A percentile compares a stretch with the other conserved stretches of the same genome.
phyloP scores from a whole-genome alignment of 2,329 filamentous ascomycete genomes.

The Aureobasidium uvarum region DNA sequence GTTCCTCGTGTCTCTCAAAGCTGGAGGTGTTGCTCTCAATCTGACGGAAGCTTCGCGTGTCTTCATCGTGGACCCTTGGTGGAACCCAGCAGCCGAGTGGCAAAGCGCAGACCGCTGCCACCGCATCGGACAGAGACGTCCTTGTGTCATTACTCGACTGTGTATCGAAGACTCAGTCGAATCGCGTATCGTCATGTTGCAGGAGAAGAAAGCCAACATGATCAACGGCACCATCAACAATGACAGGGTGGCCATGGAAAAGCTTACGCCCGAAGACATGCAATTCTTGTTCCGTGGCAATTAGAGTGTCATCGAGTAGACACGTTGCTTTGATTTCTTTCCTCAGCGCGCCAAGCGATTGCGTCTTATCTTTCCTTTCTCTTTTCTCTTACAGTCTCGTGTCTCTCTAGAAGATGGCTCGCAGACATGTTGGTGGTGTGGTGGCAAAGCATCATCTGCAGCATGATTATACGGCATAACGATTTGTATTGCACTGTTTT shows the following conservation, averaged over 20 bases:
- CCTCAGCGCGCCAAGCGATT: not conserved
- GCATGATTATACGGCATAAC: conserved; percentile 18
- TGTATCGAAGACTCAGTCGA: conserved; percentile 98
- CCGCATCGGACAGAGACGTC: conserved; percentile 90
- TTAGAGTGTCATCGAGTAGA: not conserved
- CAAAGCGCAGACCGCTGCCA: conserved; percentile 85
- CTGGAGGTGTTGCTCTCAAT: conserved; percentile 92
- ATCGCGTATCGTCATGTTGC: conserved; percentile 88
- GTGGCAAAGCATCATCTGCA: not conserved
- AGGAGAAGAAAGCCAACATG: conserved; percentile 99
- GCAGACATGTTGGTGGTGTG: not conserved
- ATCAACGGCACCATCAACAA: conserved; percentile 96
- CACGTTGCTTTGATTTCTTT: not conserved
- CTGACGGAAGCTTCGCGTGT: conserved; percentile 91
- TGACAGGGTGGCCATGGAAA: conserved; percentile 87
- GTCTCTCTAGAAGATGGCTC: not conserved
- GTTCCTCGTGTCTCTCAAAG: conserved; percentile 93
- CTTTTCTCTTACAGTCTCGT: not conserved
- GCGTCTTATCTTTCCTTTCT: not conserved
- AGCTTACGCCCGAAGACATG: conserved; percentile 85
- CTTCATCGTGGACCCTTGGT: conserved; percentile 98
- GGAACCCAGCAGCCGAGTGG: conserved; percentile 99
- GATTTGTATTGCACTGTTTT: conserved; percentile 5
- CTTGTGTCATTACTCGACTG: conserved; percentile 89
- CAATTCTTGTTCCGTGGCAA: conserved; percentile 88